Evolutionary conservation across 768 basidiomycete species (phyloP), one percentile per base, ranked within the genome.

Genomic region (Infundibulicybe gibba): DNA sequence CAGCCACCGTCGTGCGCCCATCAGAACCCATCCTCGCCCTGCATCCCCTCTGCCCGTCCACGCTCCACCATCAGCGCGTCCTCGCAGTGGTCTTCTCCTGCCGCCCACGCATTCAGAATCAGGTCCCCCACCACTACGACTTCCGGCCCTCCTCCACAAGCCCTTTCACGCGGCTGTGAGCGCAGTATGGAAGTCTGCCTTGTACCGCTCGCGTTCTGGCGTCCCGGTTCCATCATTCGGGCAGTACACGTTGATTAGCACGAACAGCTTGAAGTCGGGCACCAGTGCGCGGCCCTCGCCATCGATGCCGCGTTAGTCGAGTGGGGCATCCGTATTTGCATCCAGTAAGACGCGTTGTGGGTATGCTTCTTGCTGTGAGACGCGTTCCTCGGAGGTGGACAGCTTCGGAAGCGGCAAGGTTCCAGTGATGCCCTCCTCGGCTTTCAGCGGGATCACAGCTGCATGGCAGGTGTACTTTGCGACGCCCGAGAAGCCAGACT

Each of bases 171-270:
- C 97, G 86, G 81, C 80, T 59, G 90, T 80, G 11, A 98, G 76
- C 57, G 90, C 69, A 11, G 74, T 64, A 55, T 97, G 90, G 62
- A 85, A 98, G 52, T 91, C 86, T 79, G 90, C 87, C 74, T 98
- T 98, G 77, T 80, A 91, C 3, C 81, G 76, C 32, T 90, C 77
- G n/a, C 97, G 84, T 48, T 84, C 80, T 45, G 88, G 87, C 40
- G 90, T 90, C 50, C 91, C 89, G 11, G 65, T 69, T 17, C 72
- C 72, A 55, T 77, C 73, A 66, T 94, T 94, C 0, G 97, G 97
- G 56, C 94, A 97, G 63, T 99, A 99, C 14, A 93, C 80, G 59
- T 95, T 97, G 76, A 99, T 87, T 39, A 99, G 79, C 21, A 99
- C 91, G 62, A 99, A 99, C 12, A 97, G 67, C n/a, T n/a, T n/a